A percentile compares a stretch with the other conserved stretches of the same genome.
These are phyloP conservation scores for Backusella psychrophila DNA, from an alignment of 192 early-diverging fungal species.

Conservation along the genomic window DNA sequence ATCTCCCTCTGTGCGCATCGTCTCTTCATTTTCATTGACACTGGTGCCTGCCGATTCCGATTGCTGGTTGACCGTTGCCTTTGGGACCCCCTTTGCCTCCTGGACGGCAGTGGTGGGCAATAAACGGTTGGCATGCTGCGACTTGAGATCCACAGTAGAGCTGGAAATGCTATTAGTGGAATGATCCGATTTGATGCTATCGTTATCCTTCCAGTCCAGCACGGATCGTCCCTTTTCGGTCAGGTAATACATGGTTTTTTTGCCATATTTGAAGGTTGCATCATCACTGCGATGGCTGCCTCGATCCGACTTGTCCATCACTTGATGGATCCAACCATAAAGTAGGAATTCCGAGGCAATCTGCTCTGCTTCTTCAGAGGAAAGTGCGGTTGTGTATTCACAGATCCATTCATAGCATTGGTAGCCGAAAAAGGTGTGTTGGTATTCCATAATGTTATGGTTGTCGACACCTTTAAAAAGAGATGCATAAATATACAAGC, in stretches of 20 bases:
- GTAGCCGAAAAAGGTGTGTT: constrained; percentile 46
- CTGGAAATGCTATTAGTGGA: neutral
- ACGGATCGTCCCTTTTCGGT: constrained; percentile 15
- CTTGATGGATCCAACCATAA: constrained; percentile 42
- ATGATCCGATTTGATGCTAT: neutral
- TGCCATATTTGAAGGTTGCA: constrained; percentile 4
- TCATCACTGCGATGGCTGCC: neutral
- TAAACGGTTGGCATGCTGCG: neutral
- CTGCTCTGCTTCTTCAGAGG: constrained; percentile 44
- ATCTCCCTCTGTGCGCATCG: neutral
- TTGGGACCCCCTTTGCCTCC: neutral
- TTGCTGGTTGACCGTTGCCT: neutral
- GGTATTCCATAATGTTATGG: constrained; percentile 6
- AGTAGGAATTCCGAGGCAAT: constrained; percentile 49
- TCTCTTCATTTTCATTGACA: neutral
- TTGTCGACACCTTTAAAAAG: constrained; percentile 7
- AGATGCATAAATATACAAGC: too few species aligned
- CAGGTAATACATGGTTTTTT: constrained; percentile 14
- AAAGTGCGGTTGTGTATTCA: constrained; percentile 52
- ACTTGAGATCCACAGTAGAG: neutral
- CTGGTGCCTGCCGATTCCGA: neutral
- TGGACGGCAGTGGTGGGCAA: neutral
- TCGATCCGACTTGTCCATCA: constrained; percentile 28
- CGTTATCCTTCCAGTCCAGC: neutral
- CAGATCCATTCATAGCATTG: constrained; percentile 48